Conservation (phyloP, 2,329 filamentous ascomycete species). For the Fusarium liriodendri region DNA sequence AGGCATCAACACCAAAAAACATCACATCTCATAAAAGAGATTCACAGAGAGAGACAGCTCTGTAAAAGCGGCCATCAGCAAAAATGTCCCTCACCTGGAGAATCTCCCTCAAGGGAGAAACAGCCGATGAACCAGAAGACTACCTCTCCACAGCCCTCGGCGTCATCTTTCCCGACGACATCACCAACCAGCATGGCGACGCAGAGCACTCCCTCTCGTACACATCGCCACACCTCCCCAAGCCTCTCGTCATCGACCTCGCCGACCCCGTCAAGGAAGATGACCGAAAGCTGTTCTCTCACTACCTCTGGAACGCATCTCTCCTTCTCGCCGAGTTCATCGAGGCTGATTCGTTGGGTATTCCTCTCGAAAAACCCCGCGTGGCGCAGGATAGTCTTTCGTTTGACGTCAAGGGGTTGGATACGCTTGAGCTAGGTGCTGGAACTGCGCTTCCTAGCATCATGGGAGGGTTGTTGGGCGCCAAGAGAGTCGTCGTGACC, state of each 20-base stretch:
- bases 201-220: conserved; percentile 69
- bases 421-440: conserved; percentile 74
- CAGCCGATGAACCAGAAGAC: conserved; percentile 62
- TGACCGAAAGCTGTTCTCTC: conserved; percentile 72
- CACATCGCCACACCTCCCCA: conserved; percentile 61
- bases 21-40: not conserved
- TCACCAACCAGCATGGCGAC: conserved; percentile 74
- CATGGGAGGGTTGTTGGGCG: conserved; percentile 60
- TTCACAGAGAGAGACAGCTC: not conserved
- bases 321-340: conserved; percentile 67
- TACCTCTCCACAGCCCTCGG: conserved; percentile 69
- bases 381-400: conserved; percentile 13
- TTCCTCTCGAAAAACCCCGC: conserved; percentile 26
- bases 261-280: conserved; percentile 62
- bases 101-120: conserved; percentile 43
- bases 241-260: conserved; percentile 57
- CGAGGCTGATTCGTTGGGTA: conserved; percentile 58
- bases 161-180: conserved; percentile 76
- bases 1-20: conserved; percentile 14
- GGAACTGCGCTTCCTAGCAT: conserved; percentile 69
- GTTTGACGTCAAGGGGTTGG: conserved; percentile 63
- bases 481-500: conserved; percentile 65
- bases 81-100: conserved; percentile 58
- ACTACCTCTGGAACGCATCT: conserved; percentile 79
- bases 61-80: too few species aligned